Base-by-base conservation (phyloP, 768 basidiomycete genomes). In the Leccinum disarticulatum region DNA sequence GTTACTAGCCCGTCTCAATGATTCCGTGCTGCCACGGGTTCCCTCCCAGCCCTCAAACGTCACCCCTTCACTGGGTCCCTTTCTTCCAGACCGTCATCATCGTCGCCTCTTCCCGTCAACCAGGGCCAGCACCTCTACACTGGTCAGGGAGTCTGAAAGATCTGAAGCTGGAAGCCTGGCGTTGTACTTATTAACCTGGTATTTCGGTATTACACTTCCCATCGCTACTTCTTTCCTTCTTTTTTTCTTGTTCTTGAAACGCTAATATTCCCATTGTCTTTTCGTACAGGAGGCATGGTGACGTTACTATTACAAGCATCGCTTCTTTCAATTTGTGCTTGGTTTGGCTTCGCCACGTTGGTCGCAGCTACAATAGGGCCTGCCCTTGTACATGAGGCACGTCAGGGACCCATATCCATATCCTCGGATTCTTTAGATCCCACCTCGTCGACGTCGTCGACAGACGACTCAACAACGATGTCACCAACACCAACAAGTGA, bases 311-410 rank as follows among this genome's bases (percentile, higher is more conserved):
- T 14, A 8, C 47, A 15, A 27, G 58, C 48, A 25, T 52, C 36
- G 27, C 46, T 58, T 28, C n/a, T 61, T 43, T 28, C 55, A 30
- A 7, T 55, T 25, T 55, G 52, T 36, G 48, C 52, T 43, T 71
- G 59, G 27, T 48, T 63, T 47, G 13, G 17, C 7, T 35, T 63
- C 7, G 36, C 50, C 57, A 52, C 68, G 53, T 60, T 62, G 31
- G 48, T 50, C 33, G 58, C 57, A 55, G 67, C 69, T 50, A 58
- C 61, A n/a, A 36, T n/a, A 43, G 41, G 9, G 22, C 61, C 56
- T 61, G 49, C 60, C 56, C 62, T 6, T 4, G 9, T 51, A 57
- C 67, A 63, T 36, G 65, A 68, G 69, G 62, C 63, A 17, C 69
- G 65, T 4, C 69, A 71, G 53, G 71, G 57, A 28, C 61, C 63